These are phyloP conservation scores for Verticillium tricorpus DNA, from an alignment of 2,329 filamentous ascomycete genomes.

Conservation along the genomic window DNA sequence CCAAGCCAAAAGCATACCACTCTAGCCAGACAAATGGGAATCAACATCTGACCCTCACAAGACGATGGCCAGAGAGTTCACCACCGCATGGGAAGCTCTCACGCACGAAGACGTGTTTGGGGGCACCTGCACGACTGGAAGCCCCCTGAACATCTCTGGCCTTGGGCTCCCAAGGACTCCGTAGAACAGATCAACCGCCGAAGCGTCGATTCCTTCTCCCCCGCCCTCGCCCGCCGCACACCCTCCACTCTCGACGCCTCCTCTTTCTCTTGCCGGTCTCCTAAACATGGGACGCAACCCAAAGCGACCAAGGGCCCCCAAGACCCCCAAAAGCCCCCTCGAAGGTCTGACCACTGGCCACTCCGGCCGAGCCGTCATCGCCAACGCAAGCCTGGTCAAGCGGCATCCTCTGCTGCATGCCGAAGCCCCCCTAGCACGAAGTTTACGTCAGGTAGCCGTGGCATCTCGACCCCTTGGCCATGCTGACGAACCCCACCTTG, in stretches of 20 bases:
- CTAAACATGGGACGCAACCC: not conserved
- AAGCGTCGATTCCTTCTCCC: not conserved
- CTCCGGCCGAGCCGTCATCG: not conserved
- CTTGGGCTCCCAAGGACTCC: not conserved
- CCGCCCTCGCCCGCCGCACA: not conserved
- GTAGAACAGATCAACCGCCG: not conserved
- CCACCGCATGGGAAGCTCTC: not conserved
- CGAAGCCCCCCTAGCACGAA: not conserved
- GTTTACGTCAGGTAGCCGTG: not conserved
- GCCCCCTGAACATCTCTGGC: not conserved
- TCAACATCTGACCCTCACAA: not conserved
- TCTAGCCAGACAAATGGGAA: not conserved
- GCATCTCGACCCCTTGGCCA: not conserved
- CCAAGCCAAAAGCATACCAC: not conserved
- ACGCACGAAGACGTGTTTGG: not conserved
- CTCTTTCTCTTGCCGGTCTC: not conserved
- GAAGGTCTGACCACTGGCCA: not conserved
- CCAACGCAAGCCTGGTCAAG: not conserved
- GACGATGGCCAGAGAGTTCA: not conserved
- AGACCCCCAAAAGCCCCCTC: not conserved
- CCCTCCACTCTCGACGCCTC: not conserved
- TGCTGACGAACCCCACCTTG: not conserved
- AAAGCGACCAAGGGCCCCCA: not conserved
- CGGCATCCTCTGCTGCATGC: not conserved
- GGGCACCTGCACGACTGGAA: not conserved